Evolutionary conservation across 768 basidiomycete species (phyloP), one percentile per base, ranked within the genome.

Genomic region (Kwoniella sp.): DNA sequence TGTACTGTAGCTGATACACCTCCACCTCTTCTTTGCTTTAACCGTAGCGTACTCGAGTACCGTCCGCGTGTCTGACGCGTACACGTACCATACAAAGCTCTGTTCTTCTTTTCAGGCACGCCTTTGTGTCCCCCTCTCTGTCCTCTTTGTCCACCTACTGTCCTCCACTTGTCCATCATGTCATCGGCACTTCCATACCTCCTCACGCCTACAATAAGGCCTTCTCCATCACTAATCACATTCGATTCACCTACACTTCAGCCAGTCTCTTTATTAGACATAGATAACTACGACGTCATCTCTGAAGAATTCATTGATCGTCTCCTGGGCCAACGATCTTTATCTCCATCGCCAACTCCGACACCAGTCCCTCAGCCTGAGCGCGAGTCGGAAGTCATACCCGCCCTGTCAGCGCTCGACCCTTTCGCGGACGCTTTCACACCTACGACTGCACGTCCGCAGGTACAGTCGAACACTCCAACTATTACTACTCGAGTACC

Each of bases 171-270:
- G 40, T 19, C 40, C 21, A 55, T 44, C 33, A 55, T 55, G 54
- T 55, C 49, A 24, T 50, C 47, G n/a, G 19, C 47, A 48, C 24
- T n/a, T n/a, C n/a, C 22, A 3, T 25, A 22, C 49, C 12, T 50
- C 27, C 54, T 37, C n/a, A 55, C 54, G 2, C 40, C 57, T 49
- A 9, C 17, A 1, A n/a, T 30, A 2, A 47, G 47, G 3, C 46
- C 44, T 19, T 58, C 57, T 15, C 57, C 57, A 19, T 19, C 26
- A 50, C 40, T 58, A 2, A 58, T 58, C 25, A n/a, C 57, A 21
- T 50, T 58, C 21, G 47, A 33, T 22, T 33, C 47, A 5, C 46
- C 25, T 58, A 3, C 29, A n/a, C 24, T 24, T 9, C 27, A 27
- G 3, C 26, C n/a, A 29, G 9, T 44, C 5, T 33, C 57, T 15